These are phyloP conservation scores for Multifurca ochricompacta DNA, from an alignment of 768 basidiomycete species.

Conservation along the genomic window DNA sequence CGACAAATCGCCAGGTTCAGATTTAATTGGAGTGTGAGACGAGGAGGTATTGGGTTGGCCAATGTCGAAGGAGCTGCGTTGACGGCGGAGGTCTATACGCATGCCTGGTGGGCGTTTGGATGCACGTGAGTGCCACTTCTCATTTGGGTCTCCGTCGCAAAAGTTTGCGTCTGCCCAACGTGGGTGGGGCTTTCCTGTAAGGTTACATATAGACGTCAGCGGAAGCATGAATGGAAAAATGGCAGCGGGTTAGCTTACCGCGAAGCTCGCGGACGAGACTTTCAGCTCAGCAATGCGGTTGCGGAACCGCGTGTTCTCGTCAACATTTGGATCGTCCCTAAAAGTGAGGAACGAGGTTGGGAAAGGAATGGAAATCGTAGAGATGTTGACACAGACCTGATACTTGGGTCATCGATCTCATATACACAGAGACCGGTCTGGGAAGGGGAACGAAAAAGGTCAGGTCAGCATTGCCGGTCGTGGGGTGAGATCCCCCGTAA, in stretches of 20 bases:
- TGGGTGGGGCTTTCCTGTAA: slow-evolving; percentile 77
- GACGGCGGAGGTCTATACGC: slow-evolving; percentile 24
- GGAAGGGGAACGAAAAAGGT: slow-evolving; percentile 3
- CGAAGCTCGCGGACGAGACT: slow-evolving; percentile 84
- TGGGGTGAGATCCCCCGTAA: slow-evolving; percentile 10
- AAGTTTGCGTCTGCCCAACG: slow-evolving; percentile 78
- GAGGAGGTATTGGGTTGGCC: slow-evolving; percentile 19
- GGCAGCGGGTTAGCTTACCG: slow-evolving; percentile 36
- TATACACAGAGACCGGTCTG: slow-evolving; percentile 93
- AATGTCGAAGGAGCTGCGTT: slow-evolving; percentile 23
- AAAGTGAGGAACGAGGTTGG: background rate
- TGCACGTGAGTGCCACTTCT: slow-evolving; percentile 82
- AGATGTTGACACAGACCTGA: slow-evolving; percentile 44
- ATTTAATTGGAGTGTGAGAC: slow-evolving; percentile 50
- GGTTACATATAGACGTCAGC: background rate
- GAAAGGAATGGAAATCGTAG: background rate
- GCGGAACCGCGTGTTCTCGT: slow-evolving; percentile 78
- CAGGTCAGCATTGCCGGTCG: background rate
- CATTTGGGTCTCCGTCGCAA: slow-evolving; percentile 71
- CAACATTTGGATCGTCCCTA: slow-evolving; percentile 82
- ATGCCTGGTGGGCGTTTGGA: slow-evolving; percentile 45
- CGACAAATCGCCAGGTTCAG: slow-evolving; percentile 18
- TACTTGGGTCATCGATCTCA: slow-evolving; percentile 84
- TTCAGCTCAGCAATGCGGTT: slow-evolving; percentile 91
- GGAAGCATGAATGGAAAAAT: background rate